Evolutionary conservation across 2,329 filamentous ascomycete species (phyloP).

Genomic region (Neopestalotiopsis rosae): DNA sequence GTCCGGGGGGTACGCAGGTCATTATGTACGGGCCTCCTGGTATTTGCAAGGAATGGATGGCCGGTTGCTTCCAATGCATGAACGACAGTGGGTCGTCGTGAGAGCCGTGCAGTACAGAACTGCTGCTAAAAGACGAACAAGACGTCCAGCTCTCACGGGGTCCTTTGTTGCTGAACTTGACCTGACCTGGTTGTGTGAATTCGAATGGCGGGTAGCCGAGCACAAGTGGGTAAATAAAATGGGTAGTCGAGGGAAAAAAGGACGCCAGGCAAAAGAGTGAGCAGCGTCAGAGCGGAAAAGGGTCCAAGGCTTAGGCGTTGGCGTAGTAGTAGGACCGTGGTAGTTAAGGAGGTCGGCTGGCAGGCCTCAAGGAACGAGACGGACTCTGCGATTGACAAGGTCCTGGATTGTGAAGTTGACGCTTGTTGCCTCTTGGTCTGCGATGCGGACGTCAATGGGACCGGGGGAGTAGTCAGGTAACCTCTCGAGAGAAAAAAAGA

Average conservation of each 20-base stretch:
- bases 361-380: neutral
- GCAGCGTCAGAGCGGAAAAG: neutral
- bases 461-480: neutral
- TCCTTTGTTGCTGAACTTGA: neutral
- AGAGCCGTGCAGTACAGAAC: constrained; percentile 15
- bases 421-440: neutral
- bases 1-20: constrained; percentile 3
- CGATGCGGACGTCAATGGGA: neutral
- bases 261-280: neutral
- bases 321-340: too few species aligned
- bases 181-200: neutral
- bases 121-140: neutral
- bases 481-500: neutral
- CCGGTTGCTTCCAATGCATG: constrained; percentile 21
- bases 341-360: neutral
- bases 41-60: constrained; percentile 18
- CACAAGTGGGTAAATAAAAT: constrained; percentile 10
- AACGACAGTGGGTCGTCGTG: constrained; percentile 21
- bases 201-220: neutral
- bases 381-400: neutral
- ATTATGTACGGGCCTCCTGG: constrained; percentile 16
- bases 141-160: neutral
- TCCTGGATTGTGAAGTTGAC: neutral
- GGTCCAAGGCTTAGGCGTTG: too few species aligned
- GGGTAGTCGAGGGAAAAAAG: neutral